Evolutionary conservation across 495 filamentous ascomycete species (phyloP).

Genomic region (Staphylotrichum longicolle): DNA sequence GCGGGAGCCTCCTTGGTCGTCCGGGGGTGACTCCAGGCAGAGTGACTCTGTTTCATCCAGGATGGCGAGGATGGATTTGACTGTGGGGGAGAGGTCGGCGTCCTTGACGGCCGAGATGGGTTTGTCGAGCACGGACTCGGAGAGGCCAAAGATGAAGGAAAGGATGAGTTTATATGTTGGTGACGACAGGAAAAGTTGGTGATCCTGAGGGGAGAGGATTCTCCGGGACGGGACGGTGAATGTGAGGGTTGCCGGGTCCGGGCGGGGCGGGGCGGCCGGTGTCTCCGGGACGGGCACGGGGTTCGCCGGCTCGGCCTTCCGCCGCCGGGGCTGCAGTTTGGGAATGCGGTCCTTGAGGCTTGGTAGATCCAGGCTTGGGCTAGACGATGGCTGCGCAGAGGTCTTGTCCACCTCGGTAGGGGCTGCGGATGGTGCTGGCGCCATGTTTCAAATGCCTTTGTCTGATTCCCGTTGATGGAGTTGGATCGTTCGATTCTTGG

Average conservation of each 20-base stretch:
- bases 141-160: conserved; percentile 80
- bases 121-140: conserved; percentile 74
- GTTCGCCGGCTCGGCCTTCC: conserved; percentile 52
- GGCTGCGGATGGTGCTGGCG: conserved; percentile 12
- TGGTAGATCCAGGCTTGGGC: conserved; percentile 40
- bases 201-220: conserved; percentile 77
- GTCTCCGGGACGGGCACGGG: conserved; percentile 68
- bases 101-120: conserved; percentile 65
- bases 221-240: conserved; percentile 69
- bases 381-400: neutral
- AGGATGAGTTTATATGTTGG: conserved; percentile 73
- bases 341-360: conserved; percentile 62
- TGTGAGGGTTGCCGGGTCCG: conserved; percentile 56
- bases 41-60: conserved; percentile 64
- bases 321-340: conserved; percentile 64
- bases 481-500: neutral
- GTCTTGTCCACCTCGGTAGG: conserved; percentile 1
- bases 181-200: conserved; percentile 75
- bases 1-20: conserved; percentile 80
- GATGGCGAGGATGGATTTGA: conserved; percentile 65
- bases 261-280: conserved; percentile 66
- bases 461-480: neutral
- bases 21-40: conserved; percentile 66
- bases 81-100: conserved; percentile 51
- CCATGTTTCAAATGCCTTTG: conserved; percentile 4